A percentile compares a stretch with the other conserved stretches of the same genome.
These are phyloP conservation scores for Fusarium napiforme DNA, from an alignment of 2,329 filamentous ascomycete species.

Conservation along the genomic window DNA sequence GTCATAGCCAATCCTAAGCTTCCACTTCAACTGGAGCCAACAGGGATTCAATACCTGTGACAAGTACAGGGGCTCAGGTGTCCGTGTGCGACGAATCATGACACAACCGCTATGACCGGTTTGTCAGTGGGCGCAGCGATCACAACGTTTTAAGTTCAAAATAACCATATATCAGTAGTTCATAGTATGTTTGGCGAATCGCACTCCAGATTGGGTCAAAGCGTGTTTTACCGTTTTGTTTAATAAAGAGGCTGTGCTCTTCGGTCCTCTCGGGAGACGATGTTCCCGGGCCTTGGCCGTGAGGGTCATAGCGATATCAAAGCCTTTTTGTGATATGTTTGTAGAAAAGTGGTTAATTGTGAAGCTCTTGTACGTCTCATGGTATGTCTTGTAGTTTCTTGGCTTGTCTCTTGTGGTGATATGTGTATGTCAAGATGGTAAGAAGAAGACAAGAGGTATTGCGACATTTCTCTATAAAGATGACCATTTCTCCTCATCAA, in stretches of 20 bases:
- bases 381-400: not conserved
- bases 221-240: constrained; percentile 10
- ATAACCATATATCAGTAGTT: not conserved
- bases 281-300: constrained; percentile 6
- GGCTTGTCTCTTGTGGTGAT: not conserved
- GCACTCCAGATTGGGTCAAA: not conserved
- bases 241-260: constrained; percentile 8
- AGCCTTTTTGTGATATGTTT: not conserved
- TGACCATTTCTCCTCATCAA: not conserved
- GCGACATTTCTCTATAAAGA: constrained; percentile 1
- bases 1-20: not conserved
- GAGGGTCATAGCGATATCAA: constrained; percentile 49
- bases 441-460: not conserved
- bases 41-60: not conserved
- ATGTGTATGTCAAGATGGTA: not conserved
- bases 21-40: rapidly evolving
- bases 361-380: constrained; percentile 8
- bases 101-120: not conserved
- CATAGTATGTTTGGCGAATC: not conserved
- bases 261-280: not conserved
- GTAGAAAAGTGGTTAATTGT: not conserved
- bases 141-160: not conserved
- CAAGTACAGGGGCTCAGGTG: not conserved
- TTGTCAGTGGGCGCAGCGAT: not conserved
- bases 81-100: not conserved